These are phyloP conservation scores for Alternaria solani DNA, from an alignment of 2,329 filamentous ascomycete species.

Conservation along the genomic window DNA sequence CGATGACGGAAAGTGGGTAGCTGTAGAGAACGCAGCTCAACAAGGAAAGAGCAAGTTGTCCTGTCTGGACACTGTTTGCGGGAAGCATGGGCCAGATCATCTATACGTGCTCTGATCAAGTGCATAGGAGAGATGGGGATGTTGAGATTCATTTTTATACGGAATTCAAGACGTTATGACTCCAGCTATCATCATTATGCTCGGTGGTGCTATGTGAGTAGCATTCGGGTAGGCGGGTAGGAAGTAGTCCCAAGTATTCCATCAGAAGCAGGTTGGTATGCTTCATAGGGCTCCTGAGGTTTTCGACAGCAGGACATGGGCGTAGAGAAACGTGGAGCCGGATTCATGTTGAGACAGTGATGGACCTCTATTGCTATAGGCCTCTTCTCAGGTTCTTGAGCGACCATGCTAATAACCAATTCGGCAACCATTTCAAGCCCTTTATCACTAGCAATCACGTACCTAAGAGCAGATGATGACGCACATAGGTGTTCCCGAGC, in stretches of 20 bases:
- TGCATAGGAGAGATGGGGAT: conserved; percentile 5
- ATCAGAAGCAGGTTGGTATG: not conserved
- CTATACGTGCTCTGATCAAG: not conserved
- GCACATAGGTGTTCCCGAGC: not conserved
- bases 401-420: not conserved
- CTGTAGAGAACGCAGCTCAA: not conserved
- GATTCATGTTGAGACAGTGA: not conserved
- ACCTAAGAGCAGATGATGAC: not conserved
- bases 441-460: too few relatives aligned
- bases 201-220: too few relatives aligned
- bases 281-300: not conserved
- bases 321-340: not conserved
- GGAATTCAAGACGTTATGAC: conserved; percentile 47
- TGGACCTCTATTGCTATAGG: not conserved
- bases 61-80: not conserved
- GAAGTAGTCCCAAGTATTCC: too few relatives aligned
- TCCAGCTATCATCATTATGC: conserved; percentile 7
- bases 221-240: too few relatives aligned
- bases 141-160: conserved; percentile 22
- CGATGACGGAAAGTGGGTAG: not conserved
- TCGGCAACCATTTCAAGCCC: not conserved
- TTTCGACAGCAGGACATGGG: not conserved
- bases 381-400: not conserved
- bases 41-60: not conserved
- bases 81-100: not conserved